These are phyloP conservation scores for Eremothecium cymbalariae DNA, from an alignment of 1,139 yeast genomes.

Conservation along the genomic window DNA sequence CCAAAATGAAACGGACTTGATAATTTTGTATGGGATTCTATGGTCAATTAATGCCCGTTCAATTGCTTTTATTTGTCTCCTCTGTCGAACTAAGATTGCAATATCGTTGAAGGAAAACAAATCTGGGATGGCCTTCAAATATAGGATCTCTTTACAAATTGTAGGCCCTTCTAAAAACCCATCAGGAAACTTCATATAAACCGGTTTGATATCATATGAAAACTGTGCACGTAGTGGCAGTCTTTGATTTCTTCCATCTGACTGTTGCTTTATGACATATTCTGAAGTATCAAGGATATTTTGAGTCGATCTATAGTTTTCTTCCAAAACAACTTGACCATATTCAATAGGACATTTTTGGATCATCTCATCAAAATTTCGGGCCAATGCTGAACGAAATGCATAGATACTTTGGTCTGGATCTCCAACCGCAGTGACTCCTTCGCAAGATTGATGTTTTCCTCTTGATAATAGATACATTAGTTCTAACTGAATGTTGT, in stretches of 20 bases:
- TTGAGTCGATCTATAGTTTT: constrained; percentile 75
- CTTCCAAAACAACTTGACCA: constrained; percentile 41
- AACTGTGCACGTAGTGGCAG: constrained; percentile 41
- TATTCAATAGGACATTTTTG: constrained; percentile 36
- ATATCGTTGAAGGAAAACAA: constrained; percentile 47
- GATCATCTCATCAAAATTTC: constrained; percentile 57
- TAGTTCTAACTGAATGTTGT: constrained; percentile 61
- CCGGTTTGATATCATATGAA: constrained; percentile 40
- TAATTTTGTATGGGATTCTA: constrained; percentile 55
- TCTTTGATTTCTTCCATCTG: constrained; percentile 37
- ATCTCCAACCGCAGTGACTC: constrained; percentile 86
- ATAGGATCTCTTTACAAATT: constrained; percentile 48
- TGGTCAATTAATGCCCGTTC: constrained; percentile 52
- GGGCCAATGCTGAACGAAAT: constrained; percentile 70
- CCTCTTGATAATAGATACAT: constrained; percentile 50
- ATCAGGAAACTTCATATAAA: constrained; percentile 36
- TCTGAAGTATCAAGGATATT: constrained; percentile 62
- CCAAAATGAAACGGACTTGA: constrained; percentile 75
- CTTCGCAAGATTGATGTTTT: constrained; percentile 31
- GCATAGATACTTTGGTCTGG: constrained; percentile 94
- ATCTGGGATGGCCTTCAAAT: constrained; percentile 36
- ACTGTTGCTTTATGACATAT: constrained; percentile 55
- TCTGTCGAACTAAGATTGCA: constrained; percentile 62
- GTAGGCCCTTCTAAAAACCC: constrained; percentile 48
- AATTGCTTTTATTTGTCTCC: constrained; percentile 47